These are phyloP conservation scores for Castanopsis chinensis DNA, from an alignment of 306 rosid genomes.

Conservation along the genomic window DNA sequence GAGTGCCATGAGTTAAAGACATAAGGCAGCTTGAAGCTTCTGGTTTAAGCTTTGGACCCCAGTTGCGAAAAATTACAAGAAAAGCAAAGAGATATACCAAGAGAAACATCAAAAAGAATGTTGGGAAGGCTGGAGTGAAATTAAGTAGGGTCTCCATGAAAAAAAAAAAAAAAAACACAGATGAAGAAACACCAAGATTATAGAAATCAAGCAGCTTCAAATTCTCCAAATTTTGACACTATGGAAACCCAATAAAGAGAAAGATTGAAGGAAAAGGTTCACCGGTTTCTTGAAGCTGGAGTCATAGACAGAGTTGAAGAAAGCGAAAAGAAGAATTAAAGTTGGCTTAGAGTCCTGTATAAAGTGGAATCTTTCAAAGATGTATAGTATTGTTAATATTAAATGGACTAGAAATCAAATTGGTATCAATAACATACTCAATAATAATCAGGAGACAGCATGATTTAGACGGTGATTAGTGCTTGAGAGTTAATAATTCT, in stretches of 20 bases:
- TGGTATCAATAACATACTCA: background rate
- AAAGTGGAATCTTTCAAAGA: background rate
- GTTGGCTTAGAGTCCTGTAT: background rate
- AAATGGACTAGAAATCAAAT: background rate
- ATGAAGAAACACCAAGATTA: background rate
- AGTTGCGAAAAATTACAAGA: conserved; percentile 25
- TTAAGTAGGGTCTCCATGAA: conserved; percentile 29
- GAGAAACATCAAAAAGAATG: conserved; percentile 40
- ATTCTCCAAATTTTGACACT: background rate
- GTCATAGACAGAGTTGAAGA: background rate
- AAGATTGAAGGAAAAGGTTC: background rate
- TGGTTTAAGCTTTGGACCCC: conserved; percentile 35
- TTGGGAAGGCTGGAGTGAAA: conserved; percentile 13
- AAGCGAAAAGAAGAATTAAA: background rate
- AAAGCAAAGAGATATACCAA: conserved; percentile 30
- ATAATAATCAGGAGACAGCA: background rate
- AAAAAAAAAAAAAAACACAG: background rate
- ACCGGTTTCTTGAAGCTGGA: background rate
- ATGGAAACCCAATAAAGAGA: background rate
- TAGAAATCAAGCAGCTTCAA: background rate
- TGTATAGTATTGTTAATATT: background rate
- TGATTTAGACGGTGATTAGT: background rate
- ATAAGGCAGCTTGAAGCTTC: conserved; percentile 49
- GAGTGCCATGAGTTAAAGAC: conserved; percentile 51
- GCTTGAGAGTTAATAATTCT: background rate